Base-by-base conservation (phyloP, 2,329 filamentous ascomycete species). In the Aspergillus fischeri region DNA sequence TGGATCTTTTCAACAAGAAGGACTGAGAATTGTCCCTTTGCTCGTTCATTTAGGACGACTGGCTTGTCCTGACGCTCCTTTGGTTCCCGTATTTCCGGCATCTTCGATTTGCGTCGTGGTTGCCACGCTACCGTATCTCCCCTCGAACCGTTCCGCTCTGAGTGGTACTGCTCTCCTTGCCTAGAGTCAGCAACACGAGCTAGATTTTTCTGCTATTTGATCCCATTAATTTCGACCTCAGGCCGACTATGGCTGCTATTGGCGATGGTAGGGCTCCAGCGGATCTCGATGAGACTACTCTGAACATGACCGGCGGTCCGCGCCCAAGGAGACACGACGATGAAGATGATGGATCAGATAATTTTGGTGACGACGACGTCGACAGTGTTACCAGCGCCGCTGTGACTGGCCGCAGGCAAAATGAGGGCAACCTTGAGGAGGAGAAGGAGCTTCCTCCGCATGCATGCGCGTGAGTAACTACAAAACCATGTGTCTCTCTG, bases 401-500 rank as follows among this genome's bases (percentile, higher is more conserved):
- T 8, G 84, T 92, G 29, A 91, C 91, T 63, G 90, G 88, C 50
- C 81, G 88, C 73, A 87, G 86, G 66, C 88, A 86, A 62, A 78
- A 78, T 64, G 70, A 75, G 53, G 75, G 73, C 60, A 79, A 81
- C 65, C 70, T 81, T 9, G 90, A 95, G 65, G 91, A 96, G 71
- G 90, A 95, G 67, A 92, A 92, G 70, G 91, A 96, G 75, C 85
- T 97, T 54, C 94, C 94, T 27, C 81, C 90, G 61, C 94, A 99
- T 80, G 94, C 95, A 64, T 99, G 93, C 88, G 91, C 92, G 87
- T 96, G 86, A 78, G 89, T 86, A 55, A 55, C 57, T 10, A 10
- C 41, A 25, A 10, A 27, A 25, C 24, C 45, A 20, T 27, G 14
- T 14, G 56, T 51, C 51, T 72, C 70, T 11, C 70, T 17, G 49